Base-by-base conservation (phyloP, 169 alveolate genomes). In the Plasmodium adleri region DNA sequence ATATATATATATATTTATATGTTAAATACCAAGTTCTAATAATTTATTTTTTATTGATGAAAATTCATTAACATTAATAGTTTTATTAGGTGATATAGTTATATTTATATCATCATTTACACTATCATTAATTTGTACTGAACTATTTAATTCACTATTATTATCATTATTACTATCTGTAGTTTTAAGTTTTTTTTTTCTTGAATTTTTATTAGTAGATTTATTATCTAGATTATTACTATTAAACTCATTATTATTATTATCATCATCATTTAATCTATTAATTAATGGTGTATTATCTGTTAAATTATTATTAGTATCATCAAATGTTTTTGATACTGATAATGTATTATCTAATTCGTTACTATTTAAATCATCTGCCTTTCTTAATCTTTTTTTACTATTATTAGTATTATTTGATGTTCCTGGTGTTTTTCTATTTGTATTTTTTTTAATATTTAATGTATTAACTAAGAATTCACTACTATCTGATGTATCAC, bases 401-500 rank as follows among this genome's bases (percentile, higher is more conserved):
- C 32, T 49, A 24, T 64, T 63, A 75, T 26, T 75, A 56, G 43
- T 28, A 17, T 20, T 58, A 50, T 50, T 76, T 47, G 22, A 49
- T 20, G 47, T 64, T 2, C 66, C 64, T 22, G 66, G 13, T 28
- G 56, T 54, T 83, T 68, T 83, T 43, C 50, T 83, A 39, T 39
- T 39, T 0, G 47, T 39, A 39, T 39, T 39, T 39, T 63, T 78
- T 59, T 72, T 83, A 15, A 83, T 54, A 60, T 87, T 73, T 50
- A 87, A 28, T 13, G 72, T 47, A 49, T 72, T 39, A 59, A 87
- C 39, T 63, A 74, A 10, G 54, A 74, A 87, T 47, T 87, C 92
- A 66, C 88, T 73, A 87, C 88, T 74, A 63, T 73, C 92, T 22
- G 88, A 58, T 5, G 85, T 32, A 63, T 74, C 83, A 66, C 83